Base-by-base conservation (phyloP, 129 eudicot species). In the Ambrosia trifida region DNA sequence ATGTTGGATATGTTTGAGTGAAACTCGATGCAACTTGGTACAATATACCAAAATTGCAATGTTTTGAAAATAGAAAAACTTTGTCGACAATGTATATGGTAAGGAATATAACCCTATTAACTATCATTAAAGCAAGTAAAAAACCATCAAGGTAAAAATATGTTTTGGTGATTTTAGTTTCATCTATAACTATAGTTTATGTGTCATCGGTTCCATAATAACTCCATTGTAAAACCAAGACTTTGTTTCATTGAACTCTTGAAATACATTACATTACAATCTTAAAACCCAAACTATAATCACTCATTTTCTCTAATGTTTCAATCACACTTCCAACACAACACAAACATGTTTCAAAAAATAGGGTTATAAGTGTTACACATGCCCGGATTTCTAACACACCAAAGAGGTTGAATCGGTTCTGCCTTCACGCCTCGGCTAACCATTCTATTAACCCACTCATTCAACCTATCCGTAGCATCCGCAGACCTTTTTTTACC, bases 351-450 rank as follows among this genome's bases (percentile, higher is more conserved):
- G 5, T 28, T 11, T 18, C 19, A 64, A 66, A 13, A 76, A 24
- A 60, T 61, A 14, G 84, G 65, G 46, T 88, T 76, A 75, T 66
- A 76, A 28, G 92, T 85, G 69, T 93, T 85, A 75, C 98, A 93
- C 98, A 89, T 89, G 43, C 95, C 92, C 7, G 95, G 98, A 63
- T 93, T 89, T 56, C 80, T 85, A 14, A 84, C 33, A 54, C 98
- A 93, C 98, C 98, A 93, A 70, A 93, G 92, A 2, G 98, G 98
- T 73, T 94, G 97, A 72, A 94, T 90, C 11, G 97, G 87, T 69
- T 94, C 98, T 32, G 98, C 87, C 6, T 83, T 78, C 1, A 94
- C 84, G 20, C 98, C 98, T 35, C 98, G 85, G 10, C 63, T 59
- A 70, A 85, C 96, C 96, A 94, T 94, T 70, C 96, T 75, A 16